Evolutionary conservation across 169 alveolate species (phyloP).

Genomic region (Plasmodium cynomolgi): DNA sequence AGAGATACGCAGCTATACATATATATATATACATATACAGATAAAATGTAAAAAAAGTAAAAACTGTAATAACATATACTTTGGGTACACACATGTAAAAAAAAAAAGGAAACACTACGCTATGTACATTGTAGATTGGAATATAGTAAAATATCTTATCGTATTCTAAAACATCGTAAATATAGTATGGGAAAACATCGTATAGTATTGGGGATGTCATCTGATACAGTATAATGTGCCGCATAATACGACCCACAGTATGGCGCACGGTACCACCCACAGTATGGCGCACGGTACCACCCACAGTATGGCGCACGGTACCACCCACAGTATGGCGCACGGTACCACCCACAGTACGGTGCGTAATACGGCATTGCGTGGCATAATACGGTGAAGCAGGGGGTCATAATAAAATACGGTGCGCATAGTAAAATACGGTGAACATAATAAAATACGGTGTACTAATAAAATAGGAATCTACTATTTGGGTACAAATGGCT

Average conservation of each 20-base stretch:
- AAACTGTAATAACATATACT: background rate
- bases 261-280: no score
- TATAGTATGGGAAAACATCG: background rate
- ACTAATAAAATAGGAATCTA: background rate
- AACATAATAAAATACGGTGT: background rate
- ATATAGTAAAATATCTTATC: background rate
- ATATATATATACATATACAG: slow-evolving; percentile 2
- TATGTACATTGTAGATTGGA: background rate
- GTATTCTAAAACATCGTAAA: background rate
- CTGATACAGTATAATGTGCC: background rate
- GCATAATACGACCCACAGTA: background rate
- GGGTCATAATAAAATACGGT: background rate
- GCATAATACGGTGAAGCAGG: background rate
- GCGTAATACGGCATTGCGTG: background rate
- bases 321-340: no score
- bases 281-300: no score
- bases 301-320: no score
- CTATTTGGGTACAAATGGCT: background rate
- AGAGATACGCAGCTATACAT: background rate
- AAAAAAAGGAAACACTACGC: background rate
- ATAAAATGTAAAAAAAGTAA: background rate
- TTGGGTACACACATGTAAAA: background rate
- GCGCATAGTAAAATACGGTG: background rate
- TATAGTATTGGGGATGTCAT: background rate
- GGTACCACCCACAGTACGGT: background rate